Percentiles rank a stretch among this genome's conserved stretches.
phyloP scores from a whole-genome alignment of 495 filamentous ascomycete genomes.

The Penicillium arizonense region DNA sequence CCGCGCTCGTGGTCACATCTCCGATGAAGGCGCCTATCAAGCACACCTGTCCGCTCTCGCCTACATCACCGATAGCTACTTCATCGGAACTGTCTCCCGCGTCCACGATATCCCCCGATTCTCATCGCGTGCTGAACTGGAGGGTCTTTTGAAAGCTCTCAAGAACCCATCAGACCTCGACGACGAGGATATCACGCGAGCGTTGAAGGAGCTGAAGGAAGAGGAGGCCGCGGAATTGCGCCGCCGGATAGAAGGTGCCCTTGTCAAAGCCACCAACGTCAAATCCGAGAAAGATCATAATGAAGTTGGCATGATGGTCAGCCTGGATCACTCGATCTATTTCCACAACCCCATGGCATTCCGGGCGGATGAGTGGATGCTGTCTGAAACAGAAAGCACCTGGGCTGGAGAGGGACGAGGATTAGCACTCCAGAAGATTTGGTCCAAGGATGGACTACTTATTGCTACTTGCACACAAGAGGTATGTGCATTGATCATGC shows the following conservation, averaged over 20 bases:
- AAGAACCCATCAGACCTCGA: constrained; percentile 49
- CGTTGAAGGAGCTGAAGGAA: constrained; percentile 42
- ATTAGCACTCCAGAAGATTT: constrained; percentile 84
- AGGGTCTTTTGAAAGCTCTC: constrained; percentile 37
- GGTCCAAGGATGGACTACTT: constrained; percentile 74
- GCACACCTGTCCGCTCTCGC: constrained; percentile 85
- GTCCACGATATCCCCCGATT: constrained; percentile 74
- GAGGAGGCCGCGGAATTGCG: constrained; percentile 41
- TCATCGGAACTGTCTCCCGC: constrained; percentile 82
- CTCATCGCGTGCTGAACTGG: constrained; percentile 37
- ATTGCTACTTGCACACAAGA: constrained; percentile 62
- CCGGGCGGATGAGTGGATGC: constrained; percentile 90
- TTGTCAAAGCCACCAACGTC: constrained; percentile 23
- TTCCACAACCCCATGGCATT: constrained; percentile 84
- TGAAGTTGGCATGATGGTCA: constrained; percentile 91
- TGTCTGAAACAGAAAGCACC: constrained; percentile 88
- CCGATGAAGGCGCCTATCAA: constrained; percentile 65
- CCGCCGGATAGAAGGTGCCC: constrained; percentile 34
- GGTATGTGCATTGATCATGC: constrained; percentile 28
- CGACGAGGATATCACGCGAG: constrained; percentile 40
- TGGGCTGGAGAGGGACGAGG: constrained; percentile 91
- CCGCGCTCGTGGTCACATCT: constrained; percentile 71
- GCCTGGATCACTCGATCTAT: constrained; percentile 89
- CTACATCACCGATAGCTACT: constrained; percentile 88
- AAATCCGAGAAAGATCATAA: constrained; percentile 25